Base-by-base conservation (phyloP, 2,329 filamentous ascomycete species). In the Uncinocarpus reesii region DNA sequence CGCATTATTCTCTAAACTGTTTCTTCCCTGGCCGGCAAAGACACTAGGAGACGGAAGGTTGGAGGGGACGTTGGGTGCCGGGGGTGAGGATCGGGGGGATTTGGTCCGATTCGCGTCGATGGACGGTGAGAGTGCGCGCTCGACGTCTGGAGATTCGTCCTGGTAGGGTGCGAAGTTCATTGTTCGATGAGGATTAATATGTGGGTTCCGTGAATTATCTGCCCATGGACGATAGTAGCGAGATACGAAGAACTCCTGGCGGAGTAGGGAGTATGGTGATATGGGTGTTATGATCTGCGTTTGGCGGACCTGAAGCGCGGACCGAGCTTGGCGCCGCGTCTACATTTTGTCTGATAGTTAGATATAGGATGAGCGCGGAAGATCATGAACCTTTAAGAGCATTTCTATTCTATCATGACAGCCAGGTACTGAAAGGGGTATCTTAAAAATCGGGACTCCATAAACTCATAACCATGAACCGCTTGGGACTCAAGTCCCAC, bases 141-240 rank as follows among this genome's bases (percentile, higher is more conserved):
- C 79, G 58, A 83, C 77, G 71, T 96, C 89, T 7, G 92, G 92
- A 13, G 84, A 84, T 42, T 84, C 84, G 66, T 90, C 90, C 72
- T 96, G 92, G 70, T 96, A 98, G 31, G 92, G 92, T 38, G 92
- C 92, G 65, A 96, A 98, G 71, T 95, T 86, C 85, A 92, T 92
- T 48, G 58, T 71, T 52, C 54, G 18, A 8, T 21, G 21, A 8
- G 32, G 3, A 31, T 23, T 34, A 20, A 4, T 21, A n/a, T 7
- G 37, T 4, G 23, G 8, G 24, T 18, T 6, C 18, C 10, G 28
- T 29, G 11, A 4, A 18, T 18, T 42, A 41, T 42, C 20, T 36
- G 15, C 28, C 43, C 43, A 46, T 46, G 24, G 32, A 29, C 20
- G 34, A 35, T 8, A 29, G 10, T 7, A 7, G 26, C 7, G n/a